Evolutionary conservation across 306 rosid species (phyloP).

Genomic region (Psophocarpus tetragonolobus): DNA sequence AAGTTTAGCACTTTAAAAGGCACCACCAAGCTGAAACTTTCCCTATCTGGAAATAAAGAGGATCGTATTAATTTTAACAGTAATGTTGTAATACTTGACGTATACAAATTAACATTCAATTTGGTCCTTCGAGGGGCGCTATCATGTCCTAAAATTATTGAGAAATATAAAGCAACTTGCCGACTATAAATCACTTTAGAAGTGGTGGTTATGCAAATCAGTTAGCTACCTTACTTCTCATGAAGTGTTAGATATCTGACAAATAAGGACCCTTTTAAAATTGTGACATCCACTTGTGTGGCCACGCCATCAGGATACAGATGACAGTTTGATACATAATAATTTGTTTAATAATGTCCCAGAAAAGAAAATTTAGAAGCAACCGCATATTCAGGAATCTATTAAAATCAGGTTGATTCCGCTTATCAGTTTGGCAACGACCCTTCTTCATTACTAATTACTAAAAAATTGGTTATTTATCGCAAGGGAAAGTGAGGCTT

Average conservation of each 20-base stretch:
- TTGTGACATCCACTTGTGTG: constrained; percentile 26
- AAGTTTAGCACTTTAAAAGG: constrained; percentile 14
- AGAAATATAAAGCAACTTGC: constrained; percentile 30
- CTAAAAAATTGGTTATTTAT: constrained; percentile 30
- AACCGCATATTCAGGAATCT: constrained; percentile 34
- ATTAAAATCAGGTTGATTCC: constrained; percentile 29
- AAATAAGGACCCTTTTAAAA: constrained; percentile 21
- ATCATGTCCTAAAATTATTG: constrained; percentile 31
- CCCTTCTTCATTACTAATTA: constrained; percentile 34
- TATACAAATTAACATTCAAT: background rate
- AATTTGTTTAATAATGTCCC: constrained; percentile 23
- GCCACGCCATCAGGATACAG: constrained; percentile 21
- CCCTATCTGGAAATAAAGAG: constrained; percentile 7
- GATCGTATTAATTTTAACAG: constrained; percentile 9
- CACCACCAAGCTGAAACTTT: background rate
- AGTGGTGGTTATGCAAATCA: constrained; percentile 24
- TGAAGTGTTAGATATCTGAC: constrained; percentile 16
- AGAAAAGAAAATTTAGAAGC: constrained; percentile 15
- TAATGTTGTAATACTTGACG: background rate
- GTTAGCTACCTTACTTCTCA: background rate
- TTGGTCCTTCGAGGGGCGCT: background rate
- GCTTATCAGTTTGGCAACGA: constrained; percentile 26
- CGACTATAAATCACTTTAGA: constrained; percentile 15
- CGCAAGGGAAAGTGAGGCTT: constrained; percentile 36
- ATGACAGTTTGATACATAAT: constrained; percentile 31